Percentiles rank a stretch among this genome's conserved stretches.
Evolutionary conservation across 495 filamentous ascomycete genomes (phyloP).

Genomic region (Tirmania nivea): DNA sequence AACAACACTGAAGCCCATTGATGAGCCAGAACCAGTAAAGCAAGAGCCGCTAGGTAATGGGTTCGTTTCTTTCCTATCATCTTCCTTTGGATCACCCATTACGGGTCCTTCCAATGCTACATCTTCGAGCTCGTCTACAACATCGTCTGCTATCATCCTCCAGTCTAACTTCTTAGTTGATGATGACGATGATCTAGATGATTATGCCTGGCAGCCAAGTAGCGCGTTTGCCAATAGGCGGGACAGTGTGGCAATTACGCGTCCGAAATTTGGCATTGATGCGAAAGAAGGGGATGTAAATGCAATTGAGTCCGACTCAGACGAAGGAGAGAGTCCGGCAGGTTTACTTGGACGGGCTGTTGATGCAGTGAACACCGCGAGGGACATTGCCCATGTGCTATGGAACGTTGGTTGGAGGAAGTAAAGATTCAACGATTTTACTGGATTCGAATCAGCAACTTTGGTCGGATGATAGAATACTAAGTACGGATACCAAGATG

Average conservation of each 20-base stretch:
- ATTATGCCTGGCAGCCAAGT: slow-evolving; percentile 28
- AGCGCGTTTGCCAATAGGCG: slow-evolving; percentile 18
- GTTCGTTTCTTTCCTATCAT: slow-evolving; percentile 15
- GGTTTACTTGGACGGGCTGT: slow-evolving; percentile 60
- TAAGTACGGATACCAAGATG: too few species aligned
- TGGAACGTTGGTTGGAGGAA: slow-evolving; percentile 94
- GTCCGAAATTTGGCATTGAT: not conserved
- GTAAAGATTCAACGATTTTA: slow-evolving; percentile 21
- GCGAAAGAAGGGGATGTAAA: not conserved
- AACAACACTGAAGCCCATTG: slow-evolving; percentile 74
- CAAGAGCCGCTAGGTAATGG: slow-evolving; percentile 18
- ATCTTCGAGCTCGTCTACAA: slow-evolving; percentile 39
- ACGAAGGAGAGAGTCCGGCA: slow-evolving; percentile 32
- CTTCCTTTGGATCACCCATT: slow-evolving; percentile 27
- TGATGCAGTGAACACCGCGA: slow-evolving; percentile 88
- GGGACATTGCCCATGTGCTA: slow-evolving; percentile 87
- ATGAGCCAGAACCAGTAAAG: slow-evolving; percentile 47
- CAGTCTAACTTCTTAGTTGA: slow-evolving; percentile 24
- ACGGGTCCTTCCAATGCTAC: not conserved
- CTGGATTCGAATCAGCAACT: not conserved
- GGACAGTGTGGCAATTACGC: slow-evolving; percentile 19
- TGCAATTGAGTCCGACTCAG: slow-evolving; percentile 1
- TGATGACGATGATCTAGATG: slow-evolving; percentile 39
- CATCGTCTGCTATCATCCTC: slow-evolving; percentile 23
- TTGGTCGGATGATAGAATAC: too few species aligned